phyloP scores from a whole-genome alignment of 2,329 filamentous ascomycete genomes.

The Venturia effusa region DNA sequence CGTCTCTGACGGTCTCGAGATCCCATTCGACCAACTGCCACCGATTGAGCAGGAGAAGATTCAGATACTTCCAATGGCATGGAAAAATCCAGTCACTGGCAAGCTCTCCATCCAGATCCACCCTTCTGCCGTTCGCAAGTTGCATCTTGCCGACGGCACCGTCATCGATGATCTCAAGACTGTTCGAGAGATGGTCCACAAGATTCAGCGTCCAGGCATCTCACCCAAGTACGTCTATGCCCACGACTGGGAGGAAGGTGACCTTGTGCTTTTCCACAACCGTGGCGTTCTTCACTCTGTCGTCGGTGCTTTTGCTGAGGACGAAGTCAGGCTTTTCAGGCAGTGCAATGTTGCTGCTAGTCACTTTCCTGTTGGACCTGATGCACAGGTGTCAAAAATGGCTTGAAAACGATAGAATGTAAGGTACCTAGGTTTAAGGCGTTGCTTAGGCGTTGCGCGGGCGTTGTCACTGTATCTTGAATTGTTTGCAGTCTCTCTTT shows the following conservation, averaged over 20 bases:
- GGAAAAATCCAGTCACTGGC: slow-evolving; percentile 64
- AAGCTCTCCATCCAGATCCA: slow-evolving; percentile 62
- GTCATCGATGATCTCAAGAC: slow-evolving; percentile 57
- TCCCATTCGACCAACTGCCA: slow-evolving; percentile 49
- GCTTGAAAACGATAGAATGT: background rate
- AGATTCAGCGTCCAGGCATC: slow-evolving; percentile 62
- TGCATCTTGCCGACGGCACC: slow-evolving; percentile 55
- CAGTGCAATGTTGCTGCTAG: slow-evolving; percentile 72
- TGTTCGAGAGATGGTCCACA: slow-evolving; percentile 61
- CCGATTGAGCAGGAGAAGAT: slow-evolving; percentile 55
- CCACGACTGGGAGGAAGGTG: slow-evolving; percentile 68
- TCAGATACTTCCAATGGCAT: slow-evolving; percentile 64
- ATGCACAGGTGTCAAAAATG: background rate
- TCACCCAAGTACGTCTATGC: slow-evolving; percentile 57
- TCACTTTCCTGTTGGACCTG: slow-evolving; percentile 31
- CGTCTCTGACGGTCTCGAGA: slow-evolving; percentile 53
- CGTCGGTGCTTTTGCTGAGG: slow-evolving; percentile 59
- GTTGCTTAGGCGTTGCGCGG: background rate
- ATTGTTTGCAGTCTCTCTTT: background rate
- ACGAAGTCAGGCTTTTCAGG: slow-evolving; percentile 65
- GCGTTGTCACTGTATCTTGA: background rate
- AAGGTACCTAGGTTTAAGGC: background rate
- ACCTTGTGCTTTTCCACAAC: slow-evolving; percentile 70
- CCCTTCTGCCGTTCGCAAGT: slow-evolving; percentile 57
- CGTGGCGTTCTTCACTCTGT: slow-evolving; percentile 65